These are phyloP conservation scores for Leptographium lundbergii DNA, from an alignment of 2,329 filamentous ascomycete species.

Conservation along the genomic window DNA sequence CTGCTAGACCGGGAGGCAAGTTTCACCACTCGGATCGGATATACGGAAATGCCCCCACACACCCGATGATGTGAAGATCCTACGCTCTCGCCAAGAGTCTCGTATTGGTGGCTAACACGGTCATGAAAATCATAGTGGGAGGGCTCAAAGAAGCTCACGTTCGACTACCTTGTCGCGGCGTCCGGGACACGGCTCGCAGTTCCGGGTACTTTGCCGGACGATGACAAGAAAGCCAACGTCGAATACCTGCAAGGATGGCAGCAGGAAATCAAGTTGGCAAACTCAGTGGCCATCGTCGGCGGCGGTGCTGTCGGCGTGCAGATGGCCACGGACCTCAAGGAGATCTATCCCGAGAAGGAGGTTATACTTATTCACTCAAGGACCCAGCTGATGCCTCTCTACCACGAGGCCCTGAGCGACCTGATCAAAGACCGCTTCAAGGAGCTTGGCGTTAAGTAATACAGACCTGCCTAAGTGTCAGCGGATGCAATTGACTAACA, in stretches of 20 bases:
- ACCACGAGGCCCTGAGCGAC: slow-evolving; percentile 4
- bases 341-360: slow-evolving; percentile 39
- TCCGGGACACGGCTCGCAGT: slow-evolving; percentile 31
- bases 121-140: not conserved
- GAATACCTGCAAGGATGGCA: slow-evolving; percentile 28
- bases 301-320: slow-evolving; percentile 39
- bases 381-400: slow-evolving; percentile 23
- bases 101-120: not conserved
- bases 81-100: no score
- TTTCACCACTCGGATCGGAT: not conserved
- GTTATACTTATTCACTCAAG: slow-evolving; percentile 48
- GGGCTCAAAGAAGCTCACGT: not conserved
- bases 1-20: not conserved
- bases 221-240: slow-evolving; percentile 29
- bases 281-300: slow-evolving; percentile 36
- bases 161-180: not conserved
- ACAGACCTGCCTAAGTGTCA: not conserved
- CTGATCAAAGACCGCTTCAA: slow-evolving; percentile 7
- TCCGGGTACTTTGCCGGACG: slow-evolving; percentile 34
- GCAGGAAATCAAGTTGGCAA: slow-evolving; percentile 27
- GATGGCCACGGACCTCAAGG: slow-evolving; percentile 16
- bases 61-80: not conserved
- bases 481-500: not conserved
- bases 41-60: not conserved
- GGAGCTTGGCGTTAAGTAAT: slow-evolving; percentile 5